phyloP scores from a whole-genome alignment of 352 stramenopile species.

The Pelagophyceae sp. region DNA sequence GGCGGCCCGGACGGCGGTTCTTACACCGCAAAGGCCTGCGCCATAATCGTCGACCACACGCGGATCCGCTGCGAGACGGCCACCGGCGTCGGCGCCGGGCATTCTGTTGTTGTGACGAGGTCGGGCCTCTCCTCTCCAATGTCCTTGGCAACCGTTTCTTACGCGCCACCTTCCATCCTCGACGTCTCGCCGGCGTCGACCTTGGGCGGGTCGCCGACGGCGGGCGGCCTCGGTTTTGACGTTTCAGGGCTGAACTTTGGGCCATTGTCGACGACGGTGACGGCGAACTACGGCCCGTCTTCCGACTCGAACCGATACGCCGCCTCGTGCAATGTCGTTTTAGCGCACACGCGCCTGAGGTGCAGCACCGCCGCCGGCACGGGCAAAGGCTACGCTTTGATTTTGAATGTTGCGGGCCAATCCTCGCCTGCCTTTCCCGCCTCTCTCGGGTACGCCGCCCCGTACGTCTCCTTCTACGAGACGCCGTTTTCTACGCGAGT shows the following conservation, averaged over 20 bases:
- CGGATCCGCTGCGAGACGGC: constrained; percentile 18
- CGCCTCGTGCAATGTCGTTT: constrained; percentile 16
- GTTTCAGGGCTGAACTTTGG: constrained; percentile 22
- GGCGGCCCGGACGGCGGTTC: neutral
- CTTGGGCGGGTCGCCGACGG: constrained; percentile 3
- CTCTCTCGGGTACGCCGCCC: constrained; percentile 3
- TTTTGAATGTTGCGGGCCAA: constrained; percentile 15
- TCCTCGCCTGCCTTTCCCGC: neutral
- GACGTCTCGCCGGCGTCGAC: too few relatives aligned
- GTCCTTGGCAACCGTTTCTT: too few relatives aligned
- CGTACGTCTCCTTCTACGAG: constrained; percentile 21
- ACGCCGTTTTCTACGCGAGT: neutral
- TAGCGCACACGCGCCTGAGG: constrained; percentile 1
- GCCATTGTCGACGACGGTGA: neutral
- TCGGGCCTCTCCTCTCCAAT: too few relatives aligned
- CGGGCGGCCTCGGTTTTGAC: neutral
- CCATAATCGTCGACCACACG: constrained; percentile 11
- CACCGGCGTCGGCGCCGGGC: constrained; percentile 1
- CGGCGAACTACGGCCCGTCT: constrained; percentile 16
- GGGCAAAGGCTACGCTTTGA: constrained; percentile 16
- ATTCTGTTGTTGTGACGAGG: constrained; percentile 2
- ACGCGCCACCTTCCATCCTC: too few relatives aligned
- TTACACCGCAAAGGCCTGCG: constrained; percentile 10
- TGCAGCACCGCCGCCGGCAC: constrained; percentile 13
- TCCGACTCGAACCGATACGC: constrained; percentile 7